These are phyloP conservation scores for Phaeosphaeria sp. DNA, from an alignment of 2,329 filamentous ascomycete genomes.

Conservation along the genomic window DNA sequence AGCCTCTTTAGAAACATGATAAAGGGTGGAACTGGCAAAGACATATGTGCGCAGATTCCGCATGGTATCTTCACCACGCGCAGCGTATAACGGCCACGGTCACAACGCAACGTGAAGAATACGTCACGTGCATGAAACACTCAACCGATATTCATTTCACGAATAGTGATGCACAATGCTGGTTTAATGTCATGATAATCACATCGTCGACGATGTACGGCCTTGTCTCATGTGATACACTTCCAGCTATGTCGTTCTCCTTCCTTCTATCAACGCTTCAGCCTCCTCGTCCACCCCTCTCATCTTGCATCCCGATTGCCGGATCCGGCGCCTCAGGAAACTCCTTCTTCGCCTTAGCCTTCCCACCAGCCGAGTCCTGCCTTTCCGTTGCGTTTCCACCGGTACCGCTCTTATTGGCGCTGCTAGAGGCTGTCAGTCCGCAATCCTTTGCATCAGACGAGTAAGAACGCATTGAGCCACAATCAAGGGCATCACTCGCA, in stretches of 20 bases:
- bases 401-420: conserved; percentile 31
- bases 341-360: conserved; percentile 53
- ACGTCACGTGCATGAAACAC: too few relatives aligned
- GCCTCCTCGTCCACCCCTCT: conserved; percentile 54
- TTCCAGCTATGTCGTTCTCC: too few relatives aligned
- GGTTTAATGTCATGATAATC: not conserved
- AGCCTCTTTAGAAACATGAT: too few relatives aligned
- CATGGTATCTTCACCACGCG: too few relatives aligned
- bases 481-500: not conserved
- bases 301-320: conserved; percentile 59
- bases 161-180: not conserved
- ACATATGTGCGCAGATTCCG: too few relatives aligned
- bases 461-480: not conserved
- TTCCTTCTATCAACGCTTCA: conserved; percentile 12
- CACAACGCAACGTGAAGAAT: too few relatives aligned
- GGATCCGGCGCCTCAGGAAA: conserved; percentile 55
- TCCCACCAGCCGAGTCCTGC: conserved; percentile 46
- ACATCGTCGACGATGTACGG: too few relatives aligned
- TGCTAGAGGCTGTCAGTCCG: conserved; percentile 6
- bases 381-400: conserved; percentile 51
- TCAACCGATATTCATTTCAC: too few relatives aligned
- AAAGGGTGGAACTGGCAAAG: too few relatives aligned
- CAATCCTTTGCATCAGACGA: not conserved
- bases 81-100: too few relatives aligned
- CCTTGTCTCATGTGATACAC: too few relatives aligned